A percentile compares a stretch with the other conserved stretches of the same genome.
Evolutionary conservation across 2,329 filamentous ascomycete species (phyloP).

Genomic region (Microdochium bolleyi): DNA sequence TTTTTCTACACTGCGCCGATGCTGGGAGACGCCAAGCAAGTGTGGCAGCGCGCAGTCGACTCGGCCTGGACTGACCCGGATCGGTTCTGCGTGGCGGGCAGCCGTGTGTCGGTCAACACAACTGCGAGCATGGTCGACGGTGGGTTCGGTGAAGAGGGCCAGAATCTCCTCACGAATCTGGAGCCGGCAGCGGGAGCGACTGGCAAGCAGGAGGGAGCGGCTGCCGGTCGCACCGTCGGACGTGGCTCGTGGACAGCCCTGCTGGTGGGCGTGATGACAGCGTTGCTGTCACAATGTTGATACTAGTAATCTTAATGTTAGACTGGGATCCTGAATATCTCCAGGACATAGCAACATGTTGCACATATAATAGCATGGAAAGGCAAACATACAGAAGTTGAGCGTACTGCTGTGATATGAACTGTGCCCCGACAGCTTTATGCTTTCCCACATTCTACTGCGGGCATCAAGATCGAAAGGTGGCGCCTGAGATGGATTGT

Average conservation of each 20-base stretch:
- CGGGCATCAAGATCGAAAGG: no score
- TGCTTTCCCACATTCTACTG: no score
- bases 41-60: constrained; percentile 30
- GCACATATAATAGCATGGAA: not conserved
- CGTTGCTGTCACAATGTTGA: not conserved
- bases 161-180: not conserved
- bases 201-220: not conserved
- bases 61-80: constrained; percentile 24
- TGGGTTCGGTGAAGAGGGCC: not conserved
- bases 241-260: not conserved
- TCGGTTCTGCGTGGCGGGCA: constrained; percentile 22
- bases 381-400: not conserved
- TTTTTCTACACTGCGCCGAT: constrained; percentile 38
- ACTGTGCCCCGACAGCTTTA: no score
- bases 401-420: no score
- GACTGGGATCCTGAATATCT: not conserved
- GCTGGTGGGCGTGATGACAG: not conserved
- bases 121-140: not conserved
- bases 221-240: not conserved
- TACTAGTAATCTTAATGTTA: not conserved
- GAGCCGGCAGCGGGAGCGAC: not conserved
- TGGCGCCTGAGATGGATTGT: no score
- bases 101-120: constrained; percentile 12
- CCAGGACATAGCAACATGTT: not conserved
- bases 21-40: constrained; percentile 26